phyloP scores from a whole-genome alignment of 176 grass and related monocot species.

The Poa pratensis region DNA sequence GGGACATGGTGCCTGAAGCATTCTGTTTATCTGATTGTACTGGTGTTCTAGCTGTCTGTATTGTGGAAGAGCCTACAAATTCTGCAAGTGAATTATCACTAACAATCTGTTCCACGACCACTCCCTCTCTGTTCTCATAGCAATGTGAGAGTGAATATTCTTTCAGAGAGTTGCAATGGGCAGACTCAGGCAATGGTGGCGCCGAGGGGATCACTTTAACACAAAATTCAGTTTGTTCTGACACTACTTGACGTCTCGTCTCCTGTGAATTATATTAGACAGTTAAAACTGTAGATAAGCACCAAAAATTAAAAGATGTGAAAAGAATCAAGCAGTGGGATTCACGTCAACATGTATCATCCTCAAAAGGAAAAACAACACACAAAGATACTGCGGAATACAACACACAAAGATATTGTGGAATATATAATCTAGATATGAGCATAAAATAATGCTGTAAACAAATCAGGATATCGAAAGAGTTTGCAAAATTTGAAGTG shows the following conservation, averaged over 20 bases:
- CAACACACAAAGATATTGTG: background rate
- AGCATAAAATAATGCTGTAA: background rate
- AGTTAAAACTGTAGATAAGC: conserved; percentile 35
- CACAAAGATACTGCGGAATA: background rate
- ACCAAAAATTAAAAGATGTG: conserved; percentile 8
- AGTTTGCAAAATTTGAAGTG: background rate
- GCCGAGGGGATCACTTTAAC: conserved; percentile 46
- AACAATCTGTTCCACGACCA: conserved; percentile 29
- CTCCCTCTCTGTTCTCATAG: conserved; percentile 39
- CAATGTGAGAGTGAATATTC: conserved; percentile 38
- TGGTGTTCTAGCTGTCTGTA: conserved; percentile 24
- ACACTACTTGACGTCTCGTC: conserved; percentile 29
- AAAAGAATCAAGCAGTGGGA: conserved; percentile 4
- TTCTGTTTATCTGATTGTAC: conserved; percentile 42
- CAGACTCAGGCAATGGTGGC: conserved; percentile 54
- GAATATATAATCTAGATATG: background rate
- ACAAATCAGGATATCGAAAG: background rate
- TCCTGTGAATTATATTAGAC: conserved; percentile 46
- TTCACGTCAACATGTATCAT: conserved; percentile 26
- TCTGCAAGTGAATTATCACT: conserved; percentile 44
- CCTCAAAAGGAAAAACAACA: background rate
- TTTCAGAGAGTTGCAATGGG: background rate
- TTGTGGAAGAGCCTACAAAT: conserved; percentile 46
- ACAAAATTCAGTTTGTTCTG: conserved; percentile 30
- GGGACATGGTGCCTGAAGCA: conserved; percentile 50